Percentiles rank a stretch among this genome's conserved stretches.
These are phyloP conservation scores for Backusella circina DNA, from an alignment of 192 early-diverging fungal species.

Conservation along the genomic window DNA sequence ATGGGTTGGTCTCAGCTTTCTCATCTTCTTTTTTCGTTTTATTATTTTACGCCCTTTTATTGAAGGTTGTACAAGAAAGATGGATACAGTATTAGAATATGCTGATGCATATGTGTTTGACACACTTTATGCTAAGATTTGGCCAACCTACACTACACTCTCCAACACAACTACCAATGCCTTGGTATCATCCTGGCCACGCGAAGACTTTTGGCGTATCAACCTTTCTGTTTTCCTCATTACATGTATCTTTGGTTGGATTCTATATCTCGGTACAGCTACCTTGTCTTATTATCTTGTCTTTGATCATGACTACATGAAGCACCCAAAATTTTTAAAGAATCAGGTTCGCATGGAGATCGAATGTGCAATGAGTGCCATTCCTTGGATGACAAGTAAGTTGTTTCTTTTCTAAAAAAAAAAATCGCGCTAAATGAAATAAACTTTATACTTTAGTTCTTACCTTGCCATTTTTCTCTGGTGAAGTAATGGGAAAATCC, in stretches of 20 bases:
- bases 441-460: constrained; percentile 37
- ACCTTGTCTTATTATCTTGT: constrained; percentile 77
- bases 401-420: not conserved
- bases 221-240: constrained; percentile 67
- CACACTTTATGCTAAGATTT: constrained; percentile 49
- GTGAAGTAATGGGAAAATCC: constrained; percentile 88
- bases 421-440: not conserved
- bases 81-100: constrained; percentile 65
- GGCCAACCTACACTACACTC: constrained; percentile 38
- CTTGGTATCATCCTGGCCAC: constrained; percentile 38
- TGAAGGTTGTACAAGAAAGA: constrained; percentile 23
- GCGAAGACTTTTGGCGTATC: constrained; percentile 71
- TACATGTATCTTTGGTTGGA: constrained; percentile 64
- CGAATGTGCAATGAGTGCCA: constrained; percentile 65
- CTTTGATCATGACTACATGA: constrained; percentile 86
- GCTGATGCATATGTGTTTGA: constrained; percentile 66
- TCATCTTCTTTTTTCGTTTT: not conserved
- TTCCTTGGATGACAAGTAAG: constrained; percentile 70
- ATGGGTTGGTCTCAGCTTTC: not conserved
- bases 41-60: not conserved
- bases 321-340: constrained; percentile 91
- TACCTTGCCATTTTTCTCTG: constrained; percentile 90
- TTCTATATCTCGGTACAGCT: constrained; percentile 82
- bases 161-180: constrained; percentile 33
- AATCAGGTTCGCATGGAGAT: constrained; percentile 93